Evolutionary conservation across 2,329 filamentous ascomycete species (phyloP).

Genomic region (Paramyrothecium sp.): DNA sequence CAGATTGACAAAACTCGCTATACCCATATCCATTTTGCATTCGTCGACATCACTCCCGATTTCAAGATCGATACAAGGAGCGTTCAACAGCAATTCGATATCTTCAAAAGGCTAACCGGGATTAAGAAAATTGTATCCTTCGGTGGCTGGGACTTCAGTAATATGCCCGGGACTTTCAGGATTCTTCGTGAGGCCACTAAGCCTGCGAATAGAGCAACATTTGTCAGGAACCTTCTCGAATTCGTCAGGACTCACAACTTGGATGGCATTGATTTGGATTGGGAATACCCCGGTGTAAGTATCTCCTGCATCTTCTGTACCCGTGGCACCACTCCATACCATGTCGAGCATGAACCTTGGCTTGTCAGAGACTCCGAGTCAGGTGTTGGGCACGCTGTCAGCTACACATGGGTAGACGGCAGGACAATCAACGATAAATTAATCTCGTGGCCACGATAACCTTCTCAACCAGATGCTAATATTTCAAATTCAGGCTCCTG

Average conservation of each 20-base stretch:
- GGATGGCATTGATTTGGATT: slow-evolving; percentile 40
- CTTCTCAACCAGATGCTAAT: too few species aligned
- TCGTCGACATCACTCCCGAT: slow-evolving; percentile 24
- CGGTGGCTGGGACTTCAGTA: slow-evolving; percentile 24
- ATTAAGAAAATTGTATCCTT: slow-evolving; percentile 24
- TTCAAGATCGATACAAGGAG: slow-evolving; percentile 12
- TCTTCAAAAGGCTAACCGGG: slow-evolving; percentile 11
- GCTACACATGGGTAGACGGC: too few species aligned
- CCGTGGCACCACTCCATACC: too few species aligned
- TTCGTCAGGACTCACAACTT: slow-evolving; percentile 34
- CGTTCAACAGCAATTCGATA: slow-evolving; percentile 15
- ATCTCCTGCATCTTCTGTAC: too few species aligned
- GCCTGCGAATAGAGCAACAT: slow-evolving; percentile 25
- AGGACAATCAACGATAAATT: too few species aligned
- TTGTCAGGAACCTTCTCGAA: slow-evolving; percentile 30
- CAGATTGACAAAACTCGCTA: slow-evolving; percentile 13
- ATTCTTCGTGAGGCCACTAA: slow-evolving; percentile 16
- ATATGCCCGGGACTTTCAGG: slow-evolving; percentile 5
- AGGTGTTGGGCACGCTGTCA: too few species aligned
- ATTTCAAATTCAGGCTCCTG: too few species aligned
- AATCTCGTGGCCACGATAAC: too few species aligned
- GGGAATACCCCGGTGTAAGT: slow-evolving; percentile 33
- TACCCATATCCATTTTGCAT: slow-evolving; percentile 35
- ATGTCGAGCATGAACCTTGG: too few species aligned
- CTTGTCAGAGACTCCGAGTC: too few species aligned